phyloP scores from a whole-genome alignment of 2,329 filamentous ascomycete genomes.

The Graphilbum fragrans region DNA sequence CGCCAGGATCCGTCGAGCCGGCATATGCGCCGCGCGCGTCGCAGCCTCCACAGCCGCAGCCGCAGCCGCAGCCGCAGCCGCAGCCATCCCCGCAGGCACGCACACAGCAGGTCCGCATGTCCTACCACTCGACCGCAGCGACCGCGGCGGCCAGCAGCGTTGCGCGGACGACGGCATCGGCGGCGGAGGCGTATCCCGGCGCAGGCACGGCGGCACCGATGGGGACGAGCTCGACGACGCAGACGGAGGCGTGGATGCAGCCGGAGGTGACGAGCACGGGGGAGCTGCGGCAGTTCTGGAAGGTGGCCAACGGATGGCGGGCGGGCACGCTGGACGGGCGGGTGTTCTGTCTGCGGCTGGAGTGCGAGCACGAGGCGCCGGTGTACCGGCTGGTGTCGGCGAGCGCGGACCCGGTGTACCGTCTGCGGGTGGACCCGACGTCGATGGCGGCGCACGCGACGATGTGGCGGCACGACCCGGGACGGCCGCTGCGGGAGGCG shows the following conservation, averaged over 20 bases:
- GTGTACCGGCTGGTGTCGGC: constrained; percentile 54
- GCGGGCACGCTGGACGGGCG: constrained; percentile 46
- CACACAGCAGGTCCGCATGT: not conserved
- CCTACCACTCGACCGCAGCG: not conserved
- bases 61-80: not conserved
- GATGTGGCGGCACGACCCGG: constrained; percentile 47
- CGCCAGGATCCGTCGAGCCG: not conserved
- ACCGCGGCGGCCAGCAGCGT: constrained; percentile 1
- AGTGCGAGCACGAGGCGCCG: constrained; percentile 45
- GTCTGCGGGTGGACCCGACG: constrained; percentile 50
- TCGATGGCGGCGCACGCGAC: constrained; percentile 50
- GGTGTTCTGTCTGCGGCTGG: constrained; percentile 46
- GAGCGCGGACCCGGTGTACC: constrained; percentile 55
- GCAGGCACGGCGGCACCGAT: not conserved
- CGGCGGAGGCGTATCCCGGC: too few species aligned
- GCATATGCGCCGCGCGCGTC: not conserved
- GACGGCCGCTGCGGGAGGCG: constrained; percentile 34
- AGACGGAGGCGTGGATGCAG: constrained; percentile 28
- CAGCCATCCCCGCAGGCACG: not conserved
- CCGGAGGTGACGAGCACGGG: constrained; percentile 44
- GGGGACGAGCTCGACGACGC: constrained; percentile 7
- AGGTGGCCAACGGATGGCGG: constrained; percentile 57
- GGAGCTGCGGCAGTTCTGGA: constrained; percentile 54
- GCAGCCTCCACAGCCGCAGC: not conserved
- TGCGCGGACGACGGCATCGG: not conserved